Percentiles rank a stretch among this genome's conserved stretches.
phyloP scores from a whole-genome alignment of 768 basidiomycete genomes.

The Suillus sp. region DNA sequence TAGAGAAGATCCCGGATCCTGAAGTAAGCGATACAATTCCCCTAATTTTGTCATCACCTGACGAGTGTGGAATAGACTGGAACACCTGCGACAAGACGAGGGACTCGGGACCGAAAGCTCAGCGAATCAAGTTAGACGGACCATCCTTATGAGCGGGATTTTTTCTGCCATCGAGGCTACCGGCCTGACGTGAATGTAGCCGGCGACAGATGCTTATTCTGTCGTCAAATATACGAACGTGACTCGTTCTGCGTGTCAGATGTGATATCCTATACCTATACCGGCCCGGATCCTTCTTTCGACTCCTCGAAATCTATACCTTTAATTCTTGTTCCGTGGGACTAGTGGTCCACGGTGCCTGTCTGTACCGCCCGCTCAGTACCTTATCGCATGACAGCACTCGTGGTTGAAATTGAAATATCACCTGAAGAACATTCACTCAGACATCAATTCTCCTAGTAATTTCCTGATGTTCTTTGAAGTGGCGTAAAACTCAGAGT shows the following conservation, averaged over 20 bases:
- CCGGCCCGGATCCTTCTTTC: not conserved
- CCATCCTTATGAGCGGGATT: not conserved
- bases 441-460: not conserved
- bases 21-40: not conserved
- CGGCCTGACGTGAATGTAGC: not conserved
- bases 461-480: not conserved
- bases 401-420: not conserved
- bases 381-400: not conserved
- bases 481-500: not conserved
- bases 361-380: not conserved
- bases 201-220: not conserved
- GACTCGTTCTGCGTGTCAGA: not conserved
- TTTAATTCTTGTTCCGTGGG: not conserved
- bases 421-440: not conserved
- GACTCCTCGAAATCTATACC: not conserved
- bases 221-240: not conserved
- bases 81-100: constrained; percentile 18
- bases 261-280: not conserved
- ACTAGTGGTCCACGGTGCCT: not conserved
- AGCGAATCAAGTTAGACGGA: constrained; percentile 20
- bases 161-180: not conserved
- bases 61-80: constrained; percentile 17
- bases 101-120: constrained; percentile 14
- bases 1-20: not conserved
- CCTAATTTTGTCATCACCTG: not conserved